Conservation (phyloP, 2,329 filamentous ascomycete species). For the Fusarium sp. region DNA sequence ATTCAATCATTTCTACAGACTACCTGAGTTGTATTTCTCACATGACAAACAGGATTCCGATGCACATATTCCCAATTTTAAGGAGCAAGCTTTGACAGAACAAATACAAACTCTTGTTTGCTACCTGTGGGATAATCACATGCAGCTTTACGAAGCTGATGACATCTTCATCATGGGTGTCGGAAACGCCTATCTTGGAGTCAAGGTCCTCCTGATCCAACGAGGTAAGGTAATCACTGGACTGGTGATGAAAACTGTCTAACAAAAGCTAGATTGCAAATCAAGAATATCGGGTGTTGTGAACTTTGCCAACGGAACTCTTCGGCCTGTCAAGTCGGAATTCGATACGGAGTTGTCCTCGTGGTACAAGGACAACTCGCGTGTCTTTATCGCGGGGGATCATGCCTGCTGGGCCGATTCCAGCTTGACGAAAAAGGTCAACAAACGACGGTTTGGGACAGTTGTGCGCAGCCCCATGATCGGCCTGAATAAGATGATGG, state of each 20-base stretch:
- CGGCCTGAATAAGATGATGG: slow-evolving; percentile 68
- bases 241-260: slow-evolving; percentile 4
- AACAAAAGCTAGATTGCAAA: slow-evolving; percentile 66
- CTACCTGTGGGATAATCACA: slow-evolving; percentile 97
- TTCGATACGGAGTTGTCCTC: slow-evolving; percentile 75
- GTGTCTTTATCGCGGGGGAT: slow-evolving; percentile 78
- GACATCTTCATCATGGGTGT: slow-evolving; percentile 89
- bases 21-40: slow-evolving; percentile 25
- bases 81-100: slow-evolving; percentile 63
- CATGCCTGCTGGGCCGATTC: slow-evolving; percentile 81
- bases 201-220: slow-evolving; percentile 83
- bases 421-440: slow-evolving; percentile 68
- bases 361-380: slow-evolving; percentile 88
- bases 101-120: slow-evolving; percentile 79
- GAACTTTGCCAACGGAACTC: slow-evolving; percentile 81
- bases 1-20: slow-evolving; percentile 39
- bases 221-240: slow-evolving; percentile 64
- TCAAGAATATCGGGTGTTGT: slow-evolving; percentile 76
- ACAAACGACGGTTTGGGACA: slow-evolving; percentile 69
- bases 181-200: slow-evolving; percentile 86
- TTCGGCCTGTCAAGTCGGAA: slow-evolving; percentile 84
- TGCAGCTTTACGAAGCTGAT: slow-evolving; percentile 78
- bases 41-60: slow-evolving; percentile 57
- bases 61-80: slow-evolving; percentile 57
- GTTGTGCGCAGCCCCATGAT: slow-evolving; percentile 63